Evolutionary conservation across 2,329 filamentous ascomycete species (phyloP).

Genomic region (Aspergillus candidus): DNA sequence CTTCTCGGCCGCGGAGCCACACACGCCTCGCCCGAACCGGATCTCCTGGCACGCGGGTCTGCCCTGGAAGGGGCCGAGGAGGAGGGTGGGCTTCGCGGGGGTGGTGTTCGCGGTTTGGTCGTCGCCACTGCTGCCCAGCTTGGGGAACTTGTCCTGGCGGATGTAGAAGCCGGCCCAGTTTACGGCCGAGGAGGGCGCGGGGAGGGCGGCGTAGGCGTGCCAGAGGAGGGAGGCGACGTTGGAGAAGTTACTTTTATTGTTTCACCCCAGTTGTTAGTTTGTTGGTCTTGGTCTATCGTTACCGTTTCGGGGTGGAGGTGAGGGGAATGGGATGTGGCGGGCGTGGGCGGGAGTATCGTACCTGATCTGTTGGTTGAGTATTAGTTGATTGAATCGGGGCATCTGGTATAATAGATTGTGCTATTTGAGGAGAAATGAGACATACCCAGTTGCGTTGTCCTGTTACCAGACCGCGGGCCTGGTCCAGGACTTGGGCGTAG

Average conservation of each 20-base stretch:
- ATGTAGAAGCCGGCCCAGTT: conserved; percentile 48
- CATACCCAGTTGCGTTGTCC: conserved; percentile 45
- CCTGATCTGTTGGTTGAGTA: conserved; percentile 23
- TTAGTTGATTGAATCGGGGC: background rate
- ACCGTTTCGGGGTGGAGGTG: background rate
- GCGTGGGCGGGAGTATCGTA: conserved; percentile 10
- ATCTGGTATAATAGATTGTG: too few relatives aligned
- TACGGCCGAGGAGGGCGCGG: conserved; percentile 37
- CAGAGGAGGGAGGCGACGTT: conserved; percentile 46
- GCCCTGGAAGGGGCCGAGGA: conserved; percentile 45
- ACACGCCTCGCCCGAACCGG: conserved; percentile 41
- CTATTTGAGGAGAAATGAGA: background rate
- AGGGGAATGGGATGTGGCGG: background rate
- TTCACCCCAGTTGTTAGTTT: background rate
- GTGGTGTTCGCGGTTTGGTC: conserved; percentile 14
- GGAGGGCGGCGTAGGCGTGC: conserved; percentile 43
- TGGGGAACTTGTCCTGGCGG: conserved; percentile 38
- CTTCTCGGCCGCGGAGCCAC: conserved; percentile 39
- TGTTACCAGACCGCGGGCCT: conserved; percentile 34
- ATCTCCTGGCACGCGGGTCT: conserved; percentile 46
- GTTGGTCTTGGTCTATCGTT: too few relatives aligned
- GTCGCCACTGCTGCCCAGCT: conserved; percentile 15
- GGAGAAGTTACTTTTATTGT: conserved; percentile 36
- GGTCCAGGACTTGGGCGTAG: conserved; percentile 37
- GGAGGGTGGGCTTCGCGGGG: conserved; percentile 24